Evolutionary conservation across 2,329 filamentous ascomycete species (phyloP).

Genomic region (Sporothrix inflata): DNA sequence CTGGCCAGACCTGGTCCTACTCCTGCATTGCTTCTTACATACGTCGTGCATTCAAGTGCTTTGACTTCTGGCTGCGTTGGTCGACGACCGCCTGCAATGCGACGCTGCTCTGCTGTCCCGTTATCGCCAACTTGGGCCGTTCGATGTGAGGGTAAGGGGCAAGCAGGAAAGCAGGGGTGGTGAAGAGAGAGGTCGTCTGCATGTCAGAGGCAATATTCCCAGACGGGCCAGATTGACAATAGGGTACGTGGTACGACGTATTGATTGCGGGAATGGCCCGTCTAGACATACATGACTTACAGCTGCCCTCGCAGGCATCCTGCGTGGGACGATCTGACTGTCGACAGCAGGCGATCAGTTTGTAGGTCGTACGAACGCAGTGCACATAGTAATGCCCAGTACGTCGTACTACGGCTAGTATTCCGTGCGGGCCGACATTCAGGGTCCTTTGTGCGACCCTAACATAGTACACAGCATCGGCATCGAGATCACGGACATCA

Average conservation of each 20-base stretch:
- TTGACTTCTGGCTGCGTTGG: neutral
- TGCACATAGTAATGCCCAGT: neutral
- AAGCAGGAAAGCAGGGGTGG: neutral
- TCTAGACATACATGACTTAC: neutral
- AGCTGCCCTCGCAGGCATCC: too few relatives aligned
- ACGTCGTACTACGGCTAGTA: neutral
- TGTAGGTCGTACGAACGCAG: neutral
- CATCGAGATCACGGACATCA: neutral
- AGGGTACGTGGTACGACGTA: too few relatives aligned
- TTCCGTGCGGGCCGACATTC: constrained; percentile 6
- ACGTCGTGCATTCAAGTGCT: neutral
- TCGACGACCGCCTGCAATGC: neutral
- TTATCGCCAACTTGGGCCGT: neutral
- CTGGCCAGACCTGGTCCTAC: neutral
- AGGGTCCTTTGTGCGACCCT: constrained; percentile 1
- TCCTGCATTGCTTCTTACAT: neutral
- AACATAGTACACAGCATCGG: neutral
- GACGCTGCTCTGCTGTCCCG: neutral
- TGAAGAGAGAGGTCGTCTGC: neutral
- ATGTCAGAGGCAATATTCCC: too few relatives aligned
- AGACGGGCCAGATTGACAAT: neutral
- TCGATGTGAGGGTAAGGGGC: constrained; percentile 17
- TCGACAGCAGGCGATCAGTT: neutral
- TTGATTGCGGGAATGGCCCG: neutral
- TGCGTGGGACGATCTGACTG: neutral